Percentiles rank a stretch among this genome's conserved stretches.
Evolutionary conservation across 106 monocot species (phyloP).

Genomic region (Posidonia australis): DNA sequence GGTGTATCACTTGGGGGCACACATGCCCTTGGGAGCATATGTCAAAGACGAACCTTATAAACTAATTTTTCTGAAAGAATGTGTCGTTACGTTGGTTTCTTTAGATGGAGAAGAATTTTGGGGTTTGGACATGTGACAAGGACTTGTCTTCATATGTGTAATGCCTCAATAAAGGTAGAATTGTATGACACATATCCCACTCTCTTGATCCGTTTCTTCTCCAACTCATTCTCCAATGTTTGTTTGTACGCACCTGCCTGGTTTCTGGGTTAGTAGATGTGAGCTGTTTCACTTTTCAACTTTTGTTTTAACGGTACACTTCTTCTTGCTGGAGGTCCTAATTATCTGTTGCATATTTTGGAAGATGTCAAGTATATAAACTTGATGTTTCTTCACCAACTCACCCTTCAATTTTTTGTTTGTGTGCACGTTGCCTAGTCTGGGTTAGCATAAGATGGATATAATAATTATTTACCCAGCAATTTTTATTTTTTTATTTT

Average conservation of each 20-base stretch:
- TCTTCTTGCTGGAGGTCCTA: too few relatives aligned
- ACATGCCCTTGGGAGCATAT: background rate
- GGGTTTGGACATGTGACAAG: background rate
- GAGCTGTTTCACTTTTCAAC: too few relatives aligned
- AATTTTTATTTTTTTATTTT: too few relatives aligned
- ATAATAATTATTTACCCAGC: too few relatives aligned
- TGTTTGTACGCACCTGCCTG: background rate
- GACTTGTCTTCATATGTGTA: background rate
- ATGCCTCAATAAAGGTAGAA: background rate
- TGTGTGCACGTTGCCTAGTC: too few relatives aligned
- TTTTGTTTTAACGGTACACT: too few relatives aligned
- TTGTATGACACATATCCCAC: background rate
- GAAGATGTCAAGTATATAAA: too few relatives aligned
- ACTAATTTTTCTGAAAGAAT: background rate
- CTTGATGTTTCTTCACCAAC: too few relatives aligned
- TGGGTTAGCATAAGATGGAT: too few relatives aligned
- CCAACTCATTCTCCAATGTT: background rate
- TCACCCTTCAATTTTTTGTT: too few relatives aligned
- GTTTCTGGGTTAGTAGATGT: background rate
- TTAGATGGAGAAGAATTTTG: background rate
- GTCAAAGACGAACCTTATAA: background rate
- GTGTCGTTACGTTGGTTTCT: background rate
- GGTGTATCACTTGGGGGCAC: background rate
- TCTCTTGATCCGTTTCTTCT: background rate
- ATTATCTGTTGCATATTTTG: too few relatives aligned